Base-by-base conservation (phyloP, 495 filamentous ascomycete species). In the Choiromyces venosus region DNA sequence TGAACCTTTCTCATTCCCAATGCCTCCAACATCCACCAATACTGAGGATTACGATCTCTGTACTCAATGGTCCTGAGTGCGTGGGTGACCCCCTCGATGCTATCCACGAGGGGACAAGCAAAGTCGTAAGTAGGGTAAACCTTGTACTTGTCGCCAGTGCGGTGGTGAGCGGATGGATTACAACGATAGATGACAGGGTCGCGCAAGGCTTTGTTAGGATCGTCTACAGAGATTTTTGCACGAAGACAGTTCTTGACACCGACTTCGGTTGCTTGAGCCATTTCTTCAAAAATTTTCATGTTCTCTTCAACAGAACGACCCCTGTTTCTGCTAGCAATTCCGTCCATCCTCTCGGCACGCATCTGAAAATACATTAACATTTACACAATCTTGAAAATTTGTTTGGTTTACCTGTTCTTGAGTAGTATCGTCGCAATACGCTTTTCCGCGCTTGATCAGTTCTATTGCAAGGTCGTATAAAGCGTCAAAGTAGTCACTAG, bases 61-160 rank as follows among this genome's bases (percentile, higher is more conserved):
- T 98, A 99, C 85, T 99, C 95, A 73, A 93, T 97, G 1, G 95
- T 96, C 75, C 96, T 89, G 68, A 99, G 87, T 37, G 95, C 95
- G 81, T 98, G 95, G 18, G 95, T 97, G 68, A 98, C 92, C 61
- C 93, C 93, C 84, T 98, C 94, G 76, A 94, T 83, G 37, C 89
- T 89, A 83, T 99, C 95, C 65, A 99, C 89, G 52, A 97, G 88
- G 19, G 96, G 95, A 83, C 93, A 96, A 74, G 90, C 91, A 80
- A 97, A 95, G 82, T 97, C 94, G 82, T 97, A 98, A 66, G 92
- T 97, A 0, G 94, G 94, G 85, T 98, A 98, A 77, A 96, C 90
- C 84, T 96, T 97, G 92, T 93, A 97, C 76, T 88, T 89, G 36
- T 85, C 85, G 52, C 94, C 94, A 10, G 94, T 98, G 65, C 95